Evolutionary conservation across 495 filamentous ascomycete genomes (phyloP), one percentile per base, ranked within the genome.

Genomic region (Letharia lupina): DNA sequence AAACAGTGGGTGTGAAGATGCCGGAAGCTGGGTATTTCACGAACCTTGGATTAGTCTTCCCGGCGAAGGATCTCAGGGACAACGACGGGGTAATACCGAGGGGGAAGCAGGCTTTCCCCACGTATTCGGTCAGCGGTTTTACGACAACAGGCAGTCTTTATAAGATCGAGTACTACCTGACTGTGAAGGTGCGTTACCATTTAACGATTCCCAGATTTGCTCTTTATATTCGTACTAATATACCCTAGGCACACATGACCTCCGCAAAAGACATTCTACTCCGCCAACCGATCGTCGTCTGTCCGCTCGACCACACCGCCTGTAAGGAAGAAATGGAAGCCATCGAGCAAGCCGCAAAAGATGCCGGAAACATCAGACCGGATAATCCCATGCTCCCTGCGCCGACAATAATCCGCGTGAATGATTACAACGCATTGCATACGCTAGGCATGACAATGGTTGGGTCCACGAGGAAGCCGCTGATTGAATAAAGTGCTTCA

Each of bases 321-420:
- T 98, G 94, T 78, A 96, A 95, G 73, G 92, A 96, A 70, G 95
- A 98, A 78, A 96, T 98, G 90, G 91, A 96, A 72, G 91, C 91
- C 11, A 98, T 98, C 67, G 91, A 96, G 71, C 89, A 94, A 75
- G 90, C 95, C 0, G 94, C 94, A 3, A 91, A 91, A 74, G 93
- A 98, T 65, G 93, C 94, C 9, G 86, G 89, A 33, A 85, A 89
- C 65, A 86, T 98, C 57, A 89, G 90, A 70, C 87, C 87, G 0
- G 89, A 93, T 60, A 96, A 96, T 66, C 94, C 92, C 0, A 89
- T 91, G 84, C 75, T 97, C 15, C 92, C 94, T 4, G 84, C 92
- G 9, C 85, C 86, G 61, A 85, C 83, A 23, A 96, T 98, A 66
- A 84, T 97, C 56, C 82, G 87, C 42, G 86, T 91, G 4, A 82